phyloP scores from a whole-genome alignment of 257 asterid species.

The Scutellaria baicalensis region DNA sequence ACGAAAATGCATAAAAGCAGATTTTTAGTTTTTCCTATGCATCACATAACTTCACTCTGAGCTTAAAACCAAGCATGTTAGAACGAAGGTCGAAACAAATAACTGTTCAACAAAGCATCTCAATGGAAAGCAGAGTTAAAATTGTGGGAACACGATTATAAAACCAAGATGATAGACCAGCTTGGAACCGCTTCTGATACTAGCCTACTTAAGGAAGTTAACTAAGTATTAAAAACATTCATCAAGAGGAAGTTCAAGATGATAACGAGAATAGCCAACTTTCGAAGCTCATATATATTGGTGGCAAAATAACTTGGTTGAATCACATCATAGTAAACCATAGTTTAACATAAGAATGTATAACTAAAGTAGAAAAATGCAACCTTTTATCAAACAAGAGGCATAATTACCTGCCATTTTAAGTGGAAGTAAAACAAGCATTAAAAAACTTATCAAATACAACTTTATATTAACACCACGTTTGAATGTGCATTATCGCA shows the following conservation, averaged over 20 bases:
- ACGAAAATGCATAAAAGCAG: background rate
- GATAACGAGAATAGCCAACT: background rate
- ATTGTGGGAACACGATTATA: background rate
- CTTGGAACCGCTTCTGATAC: background rate
- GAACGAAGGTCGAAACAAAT: background rate
- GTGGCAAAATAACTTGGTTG: background rate
- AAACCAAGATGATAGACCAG: background rate
- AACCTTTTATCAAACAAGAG: background rate
- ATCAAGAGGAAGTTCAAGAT: background rate
- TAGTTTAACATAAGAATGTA: background rate
- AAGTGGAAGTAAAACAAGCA: background rate
- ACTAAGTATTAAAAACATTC: constrained; percentile 4
- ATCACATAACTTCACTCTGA: background rate
- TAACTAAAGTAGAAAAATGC: background rate
- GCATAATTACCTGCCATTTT: background rate
- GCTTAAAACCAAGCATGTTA: background rate
- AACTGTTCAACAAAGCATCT: background rate
- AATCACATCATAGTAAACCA: background rate
- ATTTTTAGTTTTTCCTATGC: background rate
- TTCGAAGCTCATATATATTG: background rate
- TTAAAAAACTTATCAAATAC: background rate
- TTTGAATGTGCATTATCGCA: background rate
- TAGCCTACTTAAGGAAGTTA: background rate
- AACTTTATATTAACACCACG: background rate
- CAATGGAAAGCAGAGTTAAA: background rate